Evolutionary conservation across 2,329 filamentous ascomycete genomes (phyloP).

Genomic region (Pseudocercospora fuligena): DNA sequence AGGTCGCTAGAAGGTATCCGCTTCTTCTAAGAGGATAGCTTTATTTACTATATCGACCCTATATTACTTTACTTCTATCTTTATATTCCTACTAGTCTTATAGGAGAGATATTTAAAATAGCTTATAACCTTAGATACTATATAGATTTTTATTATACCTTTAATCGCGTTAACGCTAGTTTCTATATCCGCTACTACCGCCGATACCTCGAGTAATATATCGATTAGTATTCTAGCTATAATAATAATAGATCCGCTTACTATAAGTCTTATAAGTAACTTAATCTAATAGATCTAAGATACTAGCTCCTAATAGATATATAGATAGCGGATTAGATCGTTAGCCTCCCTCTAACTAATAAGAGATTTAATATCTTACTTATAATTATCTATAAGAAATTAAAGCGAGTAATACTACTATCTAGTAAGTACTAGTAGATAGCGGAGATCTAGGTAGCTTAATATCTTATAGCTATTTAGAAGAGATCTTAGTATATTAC

Average conservation of each 20-base stretch:
- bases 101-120: neutral
- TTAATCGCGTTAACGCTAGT: neutral
- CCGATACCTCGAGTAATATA: constrained; percentile 4
- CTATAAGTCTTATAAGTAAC: neutral
- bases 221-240: neutral
- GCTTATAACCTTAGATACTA: neutral
- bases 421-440: neutral
- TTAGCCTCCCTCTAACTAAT: too few relatives aligned
- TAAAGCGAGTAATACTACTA: neutral
- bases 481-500: neutral
- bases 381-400: too few relatives aligned
- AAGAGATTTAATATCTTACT: too few relatives aligned
- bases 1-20: neutral
- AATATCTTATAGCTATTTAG: constrained; percentile 1
- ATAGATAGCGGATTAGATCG: too few relatives aligned
- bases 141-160: neutral
- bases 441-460: neutral
- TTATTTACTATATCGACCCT: too few relatives aligned
- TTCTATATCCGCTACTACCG: neutral
- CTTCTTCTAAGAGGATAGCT: neutral
- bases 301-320: neutral
- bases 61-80: neutral
- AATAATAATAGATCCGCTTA: neutral
- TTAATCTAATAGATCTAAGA: constrained; percentile 7
- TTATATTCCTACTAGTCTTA: neutral